A percentile compares a stretch with the other conserved stretches of the same genome.
Evolutionary conservation across 805 yeast genomes (phyloP).

Genomic region (Starmerella khaoyaiensis): DNA sequence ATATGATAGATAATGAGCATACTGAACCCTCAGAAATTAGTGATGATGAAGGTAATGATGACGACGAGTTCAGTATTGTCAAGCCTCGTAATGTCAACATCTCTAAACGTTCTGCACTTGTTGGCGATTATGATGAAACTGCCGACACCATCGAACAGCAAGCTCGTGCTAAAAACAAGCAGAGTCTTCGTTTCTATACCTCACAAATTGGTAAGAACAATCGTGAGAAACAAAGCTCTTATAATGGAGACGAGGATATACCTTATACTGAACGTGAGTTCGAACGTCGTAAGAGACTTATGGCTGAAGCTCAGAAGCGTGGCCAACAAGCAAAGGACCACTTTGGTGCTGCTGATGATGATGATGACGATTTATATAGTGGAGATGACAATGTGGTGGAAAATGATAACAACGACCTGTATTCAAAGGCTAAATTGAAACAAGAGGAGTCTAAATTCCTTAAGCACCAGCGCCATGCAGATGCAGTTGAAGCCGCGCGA

Average conservation of each 20-base stretch:
- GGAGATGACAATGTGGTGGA: constrained; percentile 17
- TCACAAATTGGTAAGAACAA: constrained; percentile 81
- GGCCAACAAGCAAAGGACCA: constrained; percentile 53
- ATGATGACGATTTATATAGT: constrained; percentile 20
- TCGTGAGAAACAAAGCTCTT: constrained; percentile 6
- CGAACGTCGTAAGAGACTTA: constrained; percentile 76
- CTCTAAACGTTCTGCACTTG: constrained; percentile 11
- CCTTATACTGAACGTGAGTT: constrained; percentile 84
- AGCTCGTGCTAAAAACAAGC: constrained; percentile 55
- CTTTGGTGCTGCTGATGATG: constrained; percentile 27
- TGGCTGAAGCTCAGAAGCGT: constrained; percentile 78
- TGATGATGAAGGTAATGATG: constrained; percentile 3
- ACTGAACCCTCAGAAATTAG: background rate
- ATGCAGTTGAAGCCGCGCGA: constrained; percentile 65
- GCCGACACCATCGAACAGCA: constrained; percentile 63
- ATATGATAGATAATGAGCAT: background rate
- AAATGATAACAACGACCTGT: constrained; percentile 25
- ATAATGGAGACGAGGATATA: constrained; percentile 73
- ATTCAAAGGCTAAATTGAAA: constrained; percentile 46
- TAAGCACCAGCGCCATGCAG: constrained; percentile 49
- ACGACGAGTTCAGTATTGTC: constrained; percentile 18
- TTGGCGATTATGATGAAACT: constrained; percentile 52
- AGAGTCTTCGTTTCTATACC: constrained; percentile 84
- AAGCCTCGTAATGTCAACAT: constrained; percentile 8
- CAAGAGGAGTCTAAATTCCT: constrained; percentile 34